Percentiles rank a stretch among this genome's conserved stretches.
Evolutionary conservation across 129 eudicot genomes (phyloP).

Genomic region (Chrysanthemum makinoi): DNA sequence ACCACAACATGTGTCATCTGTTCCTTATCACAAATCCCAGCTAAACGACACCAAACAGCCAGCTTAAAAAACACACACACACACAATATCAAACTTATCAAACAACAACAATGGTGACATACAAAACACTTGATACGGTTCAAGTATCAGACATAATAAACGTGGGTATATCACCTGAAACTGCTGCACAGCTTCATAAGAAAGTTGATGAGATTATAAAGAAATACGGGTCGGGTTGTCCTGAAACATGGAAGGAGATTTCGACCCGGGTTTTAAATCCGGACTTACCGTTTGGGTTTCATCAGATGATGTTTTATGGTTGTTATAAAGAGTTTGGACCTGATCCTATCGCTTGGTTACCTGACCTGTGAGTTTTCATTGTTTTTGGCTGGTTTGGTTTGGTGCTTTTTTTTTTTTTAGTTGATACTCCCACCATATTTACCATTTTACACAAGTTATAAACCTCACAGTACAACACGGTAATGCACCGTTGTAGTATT

Average conservation of each 20-base stretch:
- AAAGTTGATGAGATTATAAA: conserved; percentile 45
- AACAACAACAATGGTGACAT: conserved; percentile 36
- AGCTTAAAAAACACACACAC: no score
- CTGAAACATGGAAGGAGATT: conserved; percentile 62
- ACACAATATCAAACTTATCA: no score
- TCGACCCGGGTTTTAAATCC: conserved; percentile 60
- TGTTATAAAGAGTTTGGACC: conserved; percentile 74
- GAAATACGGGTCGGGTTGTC: conserved; percentile 50
- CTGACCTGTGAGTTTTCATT: conserved; percentile 54
- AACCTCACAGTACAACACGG: no score
- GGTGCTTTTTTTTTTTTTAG: neutral
- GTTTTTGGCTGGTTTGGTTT: neutral
- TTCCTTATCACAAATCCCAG: neutral
- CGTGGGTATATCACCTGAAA: conserved; percentile 42
- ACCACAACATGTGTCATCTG: no score
- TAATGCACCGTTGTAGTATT: no score
- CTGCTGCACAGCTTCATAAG: conserved; percentile 48
- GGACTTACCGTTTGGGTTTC: conserved; percentile 67
- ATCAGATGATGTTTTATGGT: conserved; percentile 89
- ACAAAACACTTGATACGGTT: conserved; percentile 65
- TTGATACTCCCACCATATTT: no score
- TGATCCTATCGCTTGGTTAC: conserved; percentile 92
- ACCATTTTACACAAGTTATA: no score
- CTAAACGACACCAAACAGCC: neutral
- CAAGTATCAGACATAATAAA: conserved; percentile 50